Evolutionary conservation across 192 early-diverging fungal genomes (phyloP).

Genomic region (Coemansia sp.): DNA sequence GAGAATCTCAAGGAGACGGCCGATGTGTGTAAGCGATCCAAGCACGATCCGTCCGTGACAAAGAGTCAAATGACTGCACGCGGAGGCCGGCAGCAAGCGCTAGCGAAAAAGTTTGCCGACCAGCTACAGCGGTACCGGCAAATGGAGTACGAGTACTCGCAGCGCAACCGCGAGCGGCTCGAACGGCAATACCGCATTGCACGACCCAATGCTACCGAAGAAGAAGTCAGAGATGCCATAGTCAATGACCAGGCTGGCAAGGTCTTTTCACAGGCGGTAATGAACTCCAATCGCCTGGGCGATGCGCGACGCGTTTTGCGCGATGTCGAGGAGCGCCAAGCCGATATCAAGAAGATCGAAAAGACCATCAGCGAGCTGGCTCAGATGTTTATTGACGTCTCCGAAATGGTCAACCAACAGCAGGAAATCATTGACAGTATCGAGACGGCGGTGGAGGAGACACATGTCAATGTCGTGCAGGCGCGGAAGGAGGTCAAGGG

Average conservation of each 20-base stretch:
- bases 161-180: constrained; percentile 54
- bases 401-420: constrained; percentile 57
- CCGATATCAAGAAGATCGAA: constrained; percentile 57
- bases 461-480: constrained; percentile 24
- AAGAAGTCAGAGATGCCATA: constrained; percentile 45
- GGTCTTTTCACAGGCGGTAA: constrained; percentile 55
- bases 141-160: constrained; percentile 52
- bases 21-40: constrained; percentile 12
- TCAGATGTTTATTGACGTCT: constrained; percentile 54
- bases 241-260: constrained; percentile 53
- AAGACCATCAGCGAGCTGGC: constrained; percentile 48
- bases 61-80: constrained; percentile 24
- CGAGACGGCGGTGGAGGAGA: constrained; percentile 38
- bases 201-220: constrained; percentile 49
- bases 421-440: constrained; percentile 58
- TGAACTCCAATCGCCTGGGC: constrained; percentile 34
- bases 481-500: constrained; percentile 24
- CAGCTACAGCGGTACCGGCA: constrained; percentile 53
- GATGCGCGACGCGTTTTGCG: constrained; percentile 51
- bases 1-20: constrained; percentile 21
- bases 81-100: constrained; percentile 34
- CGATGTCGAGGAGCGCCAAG: constrained; percentile 55
- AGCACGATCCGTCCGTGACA: constrained; percentile 21
- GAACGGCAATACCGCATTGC: constrained; percentile 56
- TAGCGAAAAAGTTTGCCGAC: constrained; percentile 49